Percentiles rank a stretch among this genome's conserved stretches.
Conservation (phyloP, 768 basidiomycete species). For the Lyophyllum shimeji region DNA sequence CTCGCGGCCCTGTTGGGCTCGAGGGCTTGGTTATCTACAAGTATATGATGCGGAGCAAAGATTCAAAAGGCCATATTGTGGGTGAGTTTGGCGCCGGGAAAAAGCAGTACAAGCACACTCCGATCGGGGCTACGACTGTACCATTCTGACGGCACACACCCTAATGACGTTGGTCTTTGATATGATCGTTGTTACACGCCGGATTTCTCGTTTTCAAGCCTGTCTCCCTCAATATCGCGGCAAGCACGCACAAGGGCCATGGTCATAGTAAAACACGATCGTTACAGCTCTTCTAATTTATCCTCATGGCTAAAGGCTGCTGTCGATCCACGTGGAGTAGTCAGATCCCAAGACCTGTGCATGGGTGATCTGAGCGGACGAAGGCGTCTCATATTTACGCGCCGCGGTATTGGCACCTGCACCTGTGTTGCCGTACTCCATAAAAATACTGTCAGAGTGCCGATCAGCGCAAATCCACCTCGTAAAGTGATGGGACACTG, state of each 20-base stretch:
- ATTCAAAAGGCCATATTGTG: constrained; percentile 75
- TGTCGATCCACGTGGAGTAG: constrained; percentile 22
- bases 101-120: constrained; percentile 70
- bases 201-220: too few relatives aligned
- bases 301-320: constrained; percentile 8
- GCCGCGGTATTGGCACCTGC: constrained; percentile 23
- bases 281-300: background rate
- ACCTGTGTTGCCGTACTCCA: constrained; percentile 25
- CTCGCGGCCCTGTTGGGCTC: constrained; percentile 92
- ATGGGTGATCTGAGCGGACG: constrained; percentile 19
- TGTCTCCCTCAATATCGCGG: too few relatives aligned
- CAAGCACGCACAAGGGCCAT: too few relatives aligned
- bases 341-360: constrained; percentile 21
- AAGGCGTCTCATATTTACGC: constrained; percentile 21
- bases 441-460: constrained; percentile 18
- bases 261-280: too few relatives aligned
- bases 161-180: background rate
- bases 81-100: constrained; percentile 82
- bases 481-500: background rate
- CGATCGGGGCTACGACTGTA: constrained; percentile 40
- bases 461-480: background rate
- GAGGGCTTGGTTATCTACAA: constrained; percentile 96
- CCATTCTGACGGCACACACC: constrained; percentile 38
- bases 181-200: too few relatives aligned
- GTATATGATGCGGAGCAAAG: constrained; percentile 84